Percentiles rank a stretch among this genome's conserved stretches.
phyloP scores from a whole-genome alignment of 1,139 yeast species.

The Kodamaea ohmeri region DNA sequence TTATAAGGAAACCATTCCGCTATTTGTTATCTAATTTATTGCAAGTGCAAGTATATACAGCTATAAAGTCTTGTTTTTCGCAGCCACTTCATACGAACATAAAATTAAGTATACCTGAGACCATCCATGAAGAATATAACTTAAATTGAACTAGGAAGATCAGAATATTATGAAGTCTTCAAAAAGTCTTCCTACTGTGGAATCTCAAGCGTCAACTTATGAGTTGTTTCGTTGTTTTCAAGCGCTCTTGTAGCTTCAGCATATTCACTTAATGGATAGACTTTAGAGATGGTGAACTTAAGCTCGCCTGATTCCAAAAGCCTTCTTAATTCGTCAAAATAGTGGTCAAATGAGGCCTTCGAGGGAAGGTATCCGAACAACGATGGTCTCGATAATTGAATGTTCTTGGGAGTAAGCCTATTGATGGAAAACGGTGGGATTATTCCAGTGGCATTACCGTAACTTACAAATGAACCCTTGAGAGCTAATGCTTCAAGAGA shows the following conservation, averaged over 20 bases:
- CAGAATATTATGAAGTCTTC: no score
- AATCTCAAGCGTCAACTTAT: constrained; percentile 65
- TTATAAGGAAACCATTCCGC: no score
- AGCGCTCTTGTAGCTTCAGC: constrained; percentile 59
- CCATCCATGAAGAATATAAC: no score
- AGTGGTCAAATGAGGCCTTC: constrained; percentile 57
- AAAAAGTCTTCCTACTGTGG: constrained; percentile 29
- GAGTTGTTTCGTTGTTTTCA: constrained; percentile 74
- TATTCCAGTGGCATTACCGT: constrained; percentile 85
- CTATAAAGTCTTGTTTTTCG: no score
- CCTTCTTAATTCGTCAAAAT: constrained; percentile 45
- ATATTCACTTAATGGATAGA: constrained; percentile 64
- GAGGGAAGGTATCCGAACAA: constrained; percentile 50
- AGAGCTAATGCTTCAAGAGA: constrained; percentile 62
- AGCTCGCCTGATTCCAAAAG: constrained; percentile 50
- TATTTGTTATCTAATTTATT: no score
- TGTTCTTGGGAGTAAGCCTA: constrained; percentile 57
- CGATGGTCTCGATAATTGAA: constrained; percentile 64
- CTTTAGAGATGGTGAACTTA: constrained; percentile 49
- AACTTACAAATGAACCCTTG: constrained; percentile 73
- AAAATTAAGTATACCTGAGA: no score
- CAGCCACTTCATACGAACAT: no score
- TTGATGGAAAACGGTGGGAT: constrained; percentile 62
- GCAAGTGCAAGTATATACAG: no score
- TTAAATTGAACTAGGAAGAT: no score